phyloP scores from a whole-genome alignment of 2,329 filamentous ascomycete species.

The Fusarium pseudonygamai region DNA sequence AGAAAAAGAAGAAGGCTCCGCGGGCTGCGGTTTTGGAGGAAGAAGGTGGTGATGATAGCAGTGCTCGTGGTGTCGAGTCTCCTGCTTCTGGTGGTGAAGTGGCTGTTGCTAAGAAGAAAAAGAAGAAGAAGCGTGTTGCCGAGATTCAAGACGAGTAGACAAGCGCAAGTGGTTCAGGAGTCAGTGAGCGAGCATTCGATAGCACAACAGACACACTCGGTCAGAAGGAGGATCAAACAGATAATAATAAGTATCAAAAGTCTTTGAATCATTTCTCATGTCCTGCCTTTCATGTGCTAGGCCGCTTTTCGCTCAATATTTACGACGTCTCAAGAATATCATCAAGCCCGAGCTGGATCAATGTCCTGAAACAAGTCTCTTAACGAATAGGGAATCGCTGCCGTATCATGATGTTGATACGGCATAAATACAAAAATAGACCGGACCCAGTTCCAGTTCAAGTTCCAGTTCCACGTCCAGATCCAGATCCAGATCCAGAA shows the following conservation, averaged over 20 bases:
- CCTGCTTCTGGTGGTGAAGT: slow-evolving; percentile 34
- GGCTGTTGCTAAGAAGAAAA: slow-evolving; percentile 59
- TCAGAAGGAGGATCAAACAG: slow-evolving; percentile 22
- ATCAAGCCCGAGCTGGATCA: slow-evolving; percentile 1
- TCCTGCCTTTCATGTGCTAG: neutral
- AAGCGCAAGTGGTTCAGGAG: neutral
- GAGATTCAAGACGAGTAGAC: slow-evolving; percentile 43
- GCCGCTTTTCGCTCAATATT: neutral
- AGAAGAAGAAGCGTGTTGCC: slow-evolving; percentile 53
- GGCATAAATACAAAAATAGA: slow-evolving; percentile 43
- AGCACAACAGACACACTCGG: slow-evolving; percentile 6
- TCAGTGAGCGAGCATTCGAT: neutral
- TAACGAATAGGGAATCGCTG: slow-evolving; percentile 40
- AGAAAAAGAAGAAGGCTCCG: slow-evolving; percentile 49
- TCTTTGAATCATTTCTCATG: neutral
- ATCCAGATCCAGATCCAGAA: slow-evolving; percentile 21
- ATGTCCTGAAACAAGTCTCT: slow-evolving; percentile 26
- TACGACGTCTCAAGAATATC: neutral
- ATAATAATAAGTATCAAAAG: slow-evolving; percentile 12
- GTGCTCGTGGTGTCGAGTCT: slow-evolving; percentile 26
- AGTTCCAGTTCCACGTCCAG: neutral
- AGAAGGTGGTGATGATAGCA: slow-evolving; percentile 31
- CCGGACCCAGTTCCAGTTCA: neutral
- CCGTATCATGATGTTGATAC: slow-evolving; percentile 40
- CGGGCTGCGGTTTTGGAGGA: slow-evolving; percentile 25